These are phyloP conservation scores for Tetradesmus lagerheimii DNA, from an alignment of 139 green algal genomes.

Conservation along the genomic window DNA sequence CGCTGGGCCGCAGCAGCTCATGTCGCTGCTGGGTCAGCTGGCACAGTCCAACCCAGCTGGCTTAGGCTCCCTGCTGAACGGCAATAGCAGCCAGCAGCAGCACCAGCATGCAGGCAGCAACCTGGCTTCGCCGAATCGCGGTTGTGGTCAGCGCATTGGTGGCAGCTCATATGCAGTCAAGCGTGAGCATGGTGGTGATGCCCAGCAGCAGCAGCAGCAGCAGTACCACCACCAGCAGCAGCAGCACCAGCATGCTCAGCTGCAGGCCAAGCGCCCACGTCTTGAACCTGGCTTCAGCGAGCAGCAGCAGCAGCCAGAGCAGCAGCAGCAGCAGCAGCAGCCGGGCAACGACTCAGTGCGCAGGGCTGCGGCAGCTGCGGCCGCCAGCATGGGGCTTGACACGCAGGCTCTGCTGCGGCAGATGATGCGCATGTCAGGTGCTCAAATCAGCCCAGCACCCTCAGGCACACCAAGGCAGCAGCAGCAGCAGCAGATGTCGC, in stretches of 20 bases:
- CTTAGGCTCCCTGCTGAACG: background rate
- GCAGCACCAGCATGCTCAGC: background rate
- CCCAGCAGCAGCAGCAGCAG: background rate
- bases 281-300: background rate
- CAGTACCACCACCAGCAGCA: background rate
- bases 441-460: background rate
- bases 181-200: background rate
- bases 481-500: background rate
- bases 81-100: background rate
- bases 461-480: constrained; percentile 10
- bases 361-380: background rate
- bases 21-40: constrained; percentile 11
- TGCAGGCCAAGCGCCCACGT: background rate
- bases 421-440: background rate
- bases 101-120: constrained; percentile 16
- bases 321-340: constrained; percentile 2
- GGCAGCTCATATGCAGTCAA: background rate
- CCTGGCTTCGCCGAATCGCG: background rate
- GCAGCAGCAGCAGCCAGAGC: background rate
- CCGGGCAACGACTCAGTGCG: background rate
- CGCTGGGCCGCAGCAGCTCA: background rate
- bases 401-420: background rate
- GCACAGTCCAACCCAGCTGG: background rate
- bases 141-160: background rate
- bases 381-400: background rate